Evolutionary conservation across 306 rosid species (phyloP).

Genomic region (Prunus salicina): DNA sequence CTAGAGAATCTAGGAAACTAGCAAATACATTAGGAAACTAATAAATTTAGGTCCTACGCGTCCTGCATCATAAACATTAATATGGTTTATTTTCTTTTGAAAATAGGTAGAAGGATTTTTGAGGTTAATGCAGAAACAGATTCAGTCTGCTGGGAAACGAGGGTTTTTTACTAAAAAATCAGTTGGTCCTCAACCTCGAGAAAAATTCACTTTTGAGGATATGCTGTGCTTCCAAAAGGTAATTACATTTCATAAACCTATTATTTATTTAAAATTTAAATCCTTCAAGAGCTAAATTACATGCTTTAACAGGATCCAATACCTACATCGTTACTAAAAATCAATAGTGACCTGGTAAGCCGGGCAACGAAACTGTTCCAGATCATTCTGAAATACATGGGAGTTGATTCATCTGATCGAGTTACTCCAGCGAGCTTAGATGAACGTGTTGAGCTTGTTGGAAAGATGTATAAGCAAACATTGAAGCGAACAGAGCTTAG

Average conservation of each 20-base stretch:
- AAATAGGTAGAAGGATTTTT: constrained; percentile 85
- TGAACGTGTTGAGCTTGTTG: constrained; percentile 76
- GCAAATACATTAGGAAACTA: too few relatives aligned
- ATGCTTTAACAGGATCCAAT: constrained; percentile 64
- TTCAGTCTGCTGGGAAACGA: constrained; percentile 92
- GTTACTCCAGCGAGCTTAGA: constrained; percentile 61
- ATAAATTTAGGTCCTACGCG: too few relatives aligned
- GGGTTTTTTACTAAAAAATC: constrained; percentile 86
- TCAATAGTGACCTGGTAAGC: constrained; percentile 72
- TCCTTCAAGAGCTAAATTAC: constrained; percentile 15
- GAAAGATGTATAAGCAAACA: constrained; percentile 84
- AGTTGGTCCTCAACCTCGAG: constrained; percentile 68
- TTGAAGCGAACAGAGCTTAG: constrained; percentile 89
- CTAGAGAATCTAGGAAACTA: too few relatives aligned
- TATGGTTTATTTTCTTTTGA: constrained; percentile 13
- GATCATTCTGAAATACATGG: constrained; percentile 84
- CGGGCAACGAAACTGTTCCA: constrained; percentile 87
- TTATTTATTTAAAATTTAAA: neutral
- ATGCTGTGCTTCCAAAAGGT: constrained; percentile 99
- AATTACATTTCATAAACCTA: constrained; percentile 1
- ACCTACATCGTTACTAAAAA: constrained; percentile 84
- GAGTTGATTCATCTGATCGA: constrained; percentile 80
- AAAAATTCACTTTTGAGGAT: constrained; percentile 82
- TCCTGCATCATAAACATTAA: neutral
- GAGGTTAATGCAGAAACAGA: constrained; percentile 89